Evolutionary conservation across 116 monocot species (phyloP), one percentile per base, ranked within the genome.

Genomic region (Posidonia oceanica): DNA sequence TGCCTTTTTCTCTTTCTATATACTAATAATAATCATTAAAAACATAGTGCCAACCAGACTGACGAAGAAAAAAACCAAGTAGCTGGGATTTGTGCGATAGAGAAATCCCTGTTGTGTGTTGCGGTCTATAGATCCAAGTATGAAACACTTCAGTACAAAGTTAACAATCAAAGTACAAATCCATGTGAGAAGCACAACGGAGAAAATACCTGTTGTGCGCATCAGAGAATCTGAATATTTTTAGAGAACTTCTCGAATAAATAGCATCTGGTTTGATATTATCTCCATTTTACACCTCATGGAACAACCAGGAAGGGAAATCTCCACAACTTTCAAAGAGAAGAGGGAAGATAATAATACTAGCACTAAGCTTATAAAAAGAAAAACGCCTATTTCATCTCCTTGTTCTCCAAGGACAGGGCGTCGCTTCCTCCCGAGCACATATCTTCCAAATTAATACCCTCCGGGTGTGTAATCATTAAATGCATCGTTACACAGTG

Each of bases 401-500:
- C 13, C 38, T 20, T 21, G 51, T 6, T 14, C 23, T 67, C 20
- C 67, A 14, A 21, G 17, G 52, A 52, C 51, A 51, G 41, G 41
- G 48, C 48, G 48, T 40, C 39, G 40, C 36, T 64, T 38, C 16
- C 16, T 38, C 36, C 40, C 39, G 8, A 38, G 17, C 39, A 10
- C 40, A 48, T 39, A 3, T 40, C 40, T 39, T 41, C 36, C 2
- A 41, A 64, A 15, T 39, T 5, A 58, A 5, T 12, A 48, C 58
- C 17, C 20, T 58, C 18, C 3, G 21, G 58, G 58, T 58, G 14
- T 58, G 5, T 58, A 58, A n/a, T 6, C 7, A 17, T 58, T 5
- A n/a, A 18, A 18, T 58, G 64, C 41, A 36, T 14, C 17, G 41
- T 71, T 71, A 86, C 12, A 90, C 86, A 10, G 86, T 86, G 78